Base-by-base conservation (phyloP, 2,329 filamentous ascomycete species). In the Bretziella fagacearum region DNA sequence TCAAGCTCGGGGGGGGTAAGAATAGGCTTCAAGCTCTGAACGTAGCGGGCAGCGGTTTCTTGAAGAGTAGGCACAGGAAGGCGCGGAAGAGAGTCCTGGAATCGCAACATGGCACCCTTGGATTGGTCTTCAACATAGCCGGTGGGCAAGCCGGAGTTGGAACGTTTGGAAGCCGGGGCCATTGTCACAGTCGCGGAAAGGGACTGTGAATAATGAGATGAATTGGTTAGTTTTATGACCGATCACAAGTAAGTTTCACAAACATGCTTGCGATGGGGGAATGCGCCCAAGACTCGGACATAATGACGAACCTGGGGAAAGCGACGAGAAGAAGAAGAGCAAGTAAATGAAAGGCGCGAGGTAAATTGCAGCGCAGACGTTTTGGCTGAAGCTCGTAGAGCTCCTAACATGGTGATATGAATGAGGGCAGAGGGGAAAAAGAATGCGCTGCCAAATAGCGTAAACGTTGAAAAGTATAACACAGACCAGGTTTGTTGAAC, bases 1-100 rank as follows among this genome's bases (percentile, higher is more conserved):
- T 79, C 76, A 56, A 77, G 79, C 62, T 91, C 84, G 55, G 66
- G 62, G 30, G 72, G 62, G 35, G 74, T 79, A 51, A 89, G 71
- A 29, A 93, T 68, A 18, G 84, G 81, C 59, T 82, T 77, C 43
- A 93, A 70, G 30, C 79, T 78, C 66, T 85, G 86, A 56, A 91
- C 69, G 62, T 93, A 93, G 53, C 83, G 78, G 53, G 75, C 71
- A 30, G 82, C 74, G 5, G 84, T 91, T 66, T 91, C 84, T 59
- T 89, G 77, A 55, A 93, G 79, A 1, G 81, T 79, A 8, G 84
- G 84, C 3, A 91, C 81, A 11, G 84, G 84, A 23, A 93, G 70
- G 30, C 71, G 72, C 37, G 84, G 84, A 26, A 93, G 73, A n/a
- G 82, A 89, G 30, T 87, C 82, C 61, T 93, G 82, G 62, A 82